Base-by-base conservation (phyloP, 257 asterid genomes). In the Eustoma russellianum region DNA sequence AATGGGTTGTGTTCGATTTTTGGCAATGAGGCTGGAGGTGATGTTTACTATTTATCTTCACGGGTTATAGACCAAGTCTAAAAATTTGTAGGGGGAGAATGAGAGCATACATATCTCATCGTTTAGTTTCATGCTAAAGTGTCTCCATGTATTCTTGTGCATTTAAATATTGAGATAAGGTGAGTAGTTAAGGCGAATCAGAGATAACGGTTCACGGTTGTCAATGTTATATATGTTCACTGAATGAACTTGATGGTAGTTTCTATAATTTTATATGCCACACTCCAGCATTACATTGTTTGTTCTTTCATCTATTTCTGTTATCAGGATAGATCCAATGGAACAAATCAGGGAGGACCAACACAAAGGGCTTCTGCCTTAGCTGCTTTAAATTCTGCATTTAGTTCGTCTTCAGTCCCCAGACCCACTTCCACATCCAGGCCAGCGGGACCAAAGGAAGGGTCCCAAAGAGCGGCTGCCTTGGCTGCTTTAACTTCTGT, bases 331-430 rank as follows among this genome's bases (percentile, higher is more conserved):
- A 78, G 66, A 41, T 73, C 93, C 63, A 85, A 73, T 71, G 74
- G 85, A 52, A 50, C 78, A 61, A 83, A 77, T 62, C 75, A 79
- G 34, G 92, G 87, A 19, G 98, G 95, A 33, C 89, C 87, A 45
- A 92, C 97, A 19, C 98, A 92, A 71, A 80, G 98, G 68, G 98
- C 98, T 52, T 88, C 98, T 38, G 98, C 98, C 16, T 77, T 92
- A 66, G 97, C 98, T 58, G 98, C 98, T 45, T 66, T 92, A 68
- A 92, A 92, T 77, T 75, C 83, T 41, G 98, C 98, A 57, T 92
- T 92, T 68, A 79, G 53, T 69, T 77, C 98, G 53, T 17, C 86
- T 14, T 53, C 84, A 43, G 63, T 81, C 19, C 70, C 88, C 34
- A 84, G 68, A 70, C 53, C 79, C 64, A 34, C 56, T 52, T 52